Evolutionary conservation across 2,329 filamentous ascomycete genomes (phyloP).

Genomic region (Neocatenulostroma microsporum): DNA sequence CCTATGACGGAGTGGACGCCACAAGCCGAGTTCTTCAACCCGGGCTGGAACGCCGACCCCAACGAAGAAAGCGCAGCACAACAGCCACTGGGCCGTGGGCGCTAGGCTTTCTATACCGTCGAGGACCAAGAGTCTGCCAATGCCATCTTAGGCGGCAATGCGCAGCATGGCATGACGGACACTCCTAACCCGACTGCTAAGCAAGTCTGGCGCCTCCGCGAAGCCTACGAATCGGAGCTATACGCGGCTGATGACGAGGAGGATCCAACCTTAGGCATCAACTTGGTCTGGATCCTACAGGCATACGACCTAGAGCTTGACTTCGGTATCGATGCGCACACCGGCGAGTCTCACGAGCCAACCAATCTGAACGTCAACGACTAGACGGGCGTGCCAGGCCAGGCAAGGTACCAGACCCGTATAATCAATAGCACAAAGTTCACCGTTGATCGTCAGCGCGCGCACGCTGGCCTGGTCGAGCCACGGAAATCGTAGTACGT

Average conservation of each 20-base stretch:
- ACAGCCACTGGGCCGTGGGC: slow-evolving; percentile 10
- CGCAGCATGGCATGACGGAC: slow-evolving; percentile 4
- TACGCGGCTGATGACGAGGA: not conserved
- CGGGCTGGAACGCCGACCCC: too few species aligned
- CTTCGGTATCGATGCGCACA: slow-evolving; percentile 10
- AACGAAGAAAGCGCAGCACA: too few species aligned
- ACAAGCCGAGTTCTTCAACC: slow-evolving; percentile 8
- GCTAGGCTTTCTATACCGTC: slow-evolving; percentile 10
- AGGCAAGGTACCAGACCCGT: slow-evolving; percentile 14
- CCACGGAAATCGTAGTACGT: slow-evolving; percentile 74
- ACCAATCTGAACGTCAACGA: slow-evolving; percentile 13
- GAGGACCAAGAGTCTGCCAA: slow-evolving; percentile 6
- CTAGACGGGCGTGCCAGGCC: slow-evolving; percentile 8
- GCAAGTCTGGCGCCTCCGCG: slow-evolving; percentile 13
- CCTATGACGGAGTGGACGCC: slow-evolving; percentile 2
- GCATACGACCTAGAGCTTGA: slow-evolving; percentile 1
- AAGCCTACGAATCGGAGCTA: too few species aligned
- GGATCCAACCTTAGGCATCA: slow-evolving; percentile 10
- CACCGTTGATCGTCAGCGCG: slow-evolving; percentile 15
- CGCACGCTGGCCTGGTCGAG: slow-evolving; percentile 4
- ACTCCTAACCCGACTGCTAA: slow-evolving; percentile 8
- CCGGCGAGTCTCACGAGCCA: slow-evolving; percentile 13
- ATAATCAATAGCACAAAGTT: slow-evolving; percentile 10
- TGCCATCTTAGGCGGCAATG: slow-evolving; percentile 9
- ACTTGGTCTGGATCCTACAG: slow-evolving; percentile 13